Evolutionary conservation across 2,329 filamentous ascomycete species (phyloP).

Genomic region (Cucurbitaria berberidis): DNA sequence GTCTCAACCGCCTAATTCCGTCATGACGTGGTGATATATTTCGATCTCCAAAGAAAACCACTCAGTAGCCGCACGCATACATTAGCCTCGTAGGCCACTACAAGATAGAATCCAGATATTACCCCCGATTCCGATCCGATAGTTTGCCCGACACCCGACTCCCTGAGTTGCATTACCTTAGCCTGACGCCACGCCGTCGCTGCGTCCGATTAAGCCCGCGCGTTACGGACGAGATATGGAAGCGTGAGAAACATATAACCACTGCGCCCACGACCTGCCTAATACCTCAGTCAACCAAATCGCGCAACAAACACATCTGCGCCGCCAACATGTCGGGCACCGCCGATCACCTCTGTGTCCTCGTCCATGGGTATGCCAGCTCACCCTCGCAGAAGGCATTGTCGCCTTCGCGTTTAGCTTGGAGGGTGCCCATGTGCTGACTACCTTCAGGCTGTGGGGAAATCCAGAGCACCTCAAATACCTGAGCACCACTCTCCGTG

Average conservation of each 20-base stretch:
- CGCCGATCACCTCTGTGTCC: constrained; percentile 74
- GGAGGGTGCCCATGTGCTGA: constrained; percentile 16
- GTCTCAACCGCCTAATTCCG: constrained; percentile 16
- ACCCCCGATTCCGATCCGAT: neutral
- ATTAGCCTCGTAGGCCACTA: too few species aligned
- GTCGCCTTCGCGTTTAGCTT: constrained; percentile 3
- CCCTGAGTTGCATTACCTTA: neutral
- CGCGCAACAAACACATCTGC: constrained; percentile 19
- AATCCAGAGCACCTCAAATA: constrained; percentile 75
- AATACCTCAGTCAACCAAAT: neutral
- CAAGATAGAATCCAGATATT: neutral
- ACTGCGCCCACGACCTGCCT: constrained; percentile 14
- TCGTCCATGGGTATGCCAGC: constrained; percentile 75
- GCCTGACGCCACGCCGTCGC: constrained; percentile 2
- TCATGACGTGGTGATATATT: constrained; percentile 21
- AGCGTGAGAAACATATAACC: constrained; percentile 18
- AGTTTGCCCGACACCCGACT: neutral
- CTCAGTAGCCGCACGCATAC: too few species aligned
- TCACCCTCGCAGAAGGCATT: neutral
- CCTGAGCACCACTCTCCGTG: constrained; percentile 69
- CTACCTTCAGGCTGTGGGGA: constrained; percentile 70
- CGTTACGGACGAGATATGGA: constrained; percentile 28
- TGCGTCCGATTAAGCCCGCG: constrained; percentile 23
- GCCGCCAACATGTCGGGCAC: constrained; percentile 17
- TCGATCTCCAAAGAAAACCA: too few species aligned